These are phyloP conservation scores for Lepidium sativum DNA, from an alignment of 345 rosid genomes.

Conservation along the genomic window DNA sequence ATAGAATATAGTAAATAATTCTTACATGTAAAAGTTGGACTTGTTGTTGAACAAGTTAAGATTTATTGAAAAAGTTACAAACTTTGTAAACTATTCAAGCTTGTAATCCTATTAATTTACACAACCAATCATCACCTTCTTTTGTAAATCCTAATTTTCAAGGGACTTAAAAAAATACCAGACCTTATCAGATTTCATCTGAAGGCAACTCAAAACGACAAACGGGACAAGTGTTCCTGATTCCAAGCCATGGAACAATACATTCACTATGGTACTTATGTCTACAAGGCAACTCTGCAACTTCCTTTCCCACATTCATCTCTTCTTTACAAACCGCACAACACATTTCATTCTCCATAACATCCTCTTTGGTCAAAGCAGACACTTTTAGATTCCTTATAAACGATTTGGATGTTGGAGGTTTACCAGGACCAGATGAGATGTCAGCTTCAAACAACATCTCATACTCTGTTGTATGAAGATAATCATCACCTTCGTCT, in stretches of 20 bases:
- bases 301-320: slow-evolving; percentile 49
- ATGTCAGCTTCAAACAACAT: slow-evolving; percentile 69
- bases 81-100: no score
- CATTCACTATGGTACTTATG: slow-evolving; percentile 84
- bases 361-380: slow-evolving; percentile 44
- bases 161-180: neutral
- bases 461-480: slow-evolving; percentile 58
- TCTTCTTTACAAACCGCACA: slow-evolving; percentile 96
- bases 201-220: slow-evolving; percentile 86
- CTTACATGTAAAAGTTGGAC: no score
- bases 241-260: slow-evolving; percentile 76
- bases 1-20: no score
- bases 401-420: slow-evolving; percentile 63
- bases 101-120: neutral
- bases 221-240: slow-evolving; percentile 90
- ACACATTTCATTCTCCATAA: slow-evolving; percentile 25
- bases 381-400: slow-evolving; percentile 51
- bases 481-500: slow-evolving; percentile 38
- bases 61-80: no score
- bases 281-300: slow-evolving; percentile 68
- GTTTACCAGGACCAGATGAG: slow-evolving; percentile 40
- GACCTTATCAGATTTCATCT: slow-evolving; percentile 41
- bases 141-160: neutral
- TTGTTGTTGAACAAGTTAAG: no score
- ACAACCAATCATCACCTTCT: neutral